Conservation (phyloP, 176 grass and related monocot genomes). For the Elymus sibiricus region DNA sequence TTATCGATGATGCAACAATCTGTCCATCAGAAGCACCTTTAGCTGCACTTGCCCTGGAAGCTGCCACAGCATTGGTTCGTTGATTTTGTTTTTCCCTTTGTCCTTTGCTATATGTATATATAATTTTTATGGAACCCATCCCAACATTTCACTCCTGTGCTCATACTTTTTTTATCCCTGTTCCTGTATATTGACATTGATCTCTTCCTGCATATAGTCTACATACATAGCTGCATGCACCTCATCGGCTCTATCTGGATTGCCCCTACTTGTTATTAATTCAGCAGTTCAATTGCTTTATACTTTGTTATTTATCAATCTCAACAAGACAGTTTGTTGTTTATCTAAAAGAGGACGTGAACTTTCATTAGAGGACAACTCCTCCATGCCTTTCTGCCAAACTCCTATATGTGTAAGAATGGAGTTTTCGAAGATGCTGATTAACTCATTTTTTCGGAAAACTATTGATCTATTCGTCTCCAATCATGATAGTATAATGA, state of each 20-base stretch:
- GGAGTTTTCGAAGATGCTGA: not conserved
- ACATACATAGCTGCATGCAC: constrained; percentile 18
- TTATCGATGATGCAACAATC: not conserved
- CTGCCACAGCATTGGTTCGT: not conserved
- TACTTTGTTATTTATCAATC: not conserved
- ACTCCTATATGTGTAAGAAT: constrained; percentile 32
- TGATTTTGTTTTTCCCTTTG: not conserved
- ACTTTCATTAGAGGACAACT: constrained; percentile 27
- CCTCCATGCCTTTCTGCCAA: constrained; percentile 33
- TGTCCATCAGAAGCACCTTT: not conserved
- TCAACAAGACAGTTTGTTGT: not conserved
- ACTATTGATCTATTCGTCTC: too few species aligned
- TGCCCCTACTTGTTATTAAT: constrained; percentile 30
- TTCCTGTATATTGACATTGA: not conserved
- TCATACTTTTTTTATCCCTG: not conserved
- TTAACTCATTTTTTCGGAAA: not conserved
- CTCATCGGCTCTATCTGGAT: constrained; percentile 1
- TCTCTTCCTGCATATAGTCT: not conserved
- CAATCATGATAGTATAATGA: too few species aligned
- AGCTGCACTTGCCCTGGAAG: not conserved
- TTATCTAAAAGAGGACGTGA: constrained; percentile 12
- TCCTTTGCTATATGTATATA: not conserved
- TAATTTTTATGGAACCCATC: not conserved
- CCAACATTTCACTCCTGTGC: not conserved
- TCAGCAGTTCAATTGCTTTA: not conserved